Base-by-base conservation (phyloP, 495 filamentous ascomycete species). In the Tetracladium setigerum region DNA sequence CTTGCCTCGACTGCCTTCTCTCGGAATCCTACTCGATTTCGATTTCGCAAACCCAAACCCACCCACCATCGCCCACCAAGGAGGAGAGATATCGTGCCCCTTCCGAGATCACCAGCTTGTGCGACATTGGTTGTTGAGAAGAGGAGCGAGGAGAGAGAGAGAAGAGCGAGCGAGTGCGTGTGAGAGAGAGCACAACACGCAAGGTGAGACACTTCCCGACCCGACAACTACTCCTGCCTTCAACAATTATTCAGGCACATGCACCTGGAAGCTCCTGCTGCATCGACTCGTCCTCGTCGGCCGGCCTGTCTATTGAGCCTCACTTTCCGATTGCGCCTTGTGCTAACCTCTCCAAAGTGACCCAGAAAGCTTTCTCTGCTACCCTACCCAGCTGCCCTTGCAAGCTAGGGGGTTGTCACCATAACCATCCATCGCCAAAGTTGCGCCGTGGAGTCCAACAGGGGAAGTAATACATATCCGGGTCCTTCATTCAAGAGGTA, bases 121-220 rank as follows among this genome's bases (percentile, higher is more conserved):
- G 24, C 27, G 33, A 55, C 43, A 39, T 44, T 31, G 44, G 47
- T 36, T 38, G 38, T 14, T 31, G 39, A 18, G 38, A 37, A 46
- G 43, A n/a, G n/a, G n/a, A n/a, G n/a, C n/a, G n/a, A n/a, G n/a
- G 22, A 27, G 22, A 27, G 22, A n/a, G 22, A 27, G 44, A 43
- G 18, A 9, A 35, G 24, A 44, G 36, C 19, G 39, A 41, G 33
- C 39, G n/a, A 19, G 30, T 30, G 38, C 44, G 22, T 27, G 22
- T 27, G 22, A 27, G 22, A 27, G 22, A 27, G 22, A 27, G 22
- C 22, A 27, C 22, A 27, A 3, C 3, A 27, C 22, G 22, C 47
- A 43, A 58, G 55, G 55, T 58, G 30, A 58, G 55, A 51, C 50
- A 48, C 46, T 34, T 38, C 42, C 36, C 18, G 27, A 38, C 47